Conservation (phyloP, 2,329 filamentous ascomycete genomes). For the Setomelanomma holmii region DNA sequence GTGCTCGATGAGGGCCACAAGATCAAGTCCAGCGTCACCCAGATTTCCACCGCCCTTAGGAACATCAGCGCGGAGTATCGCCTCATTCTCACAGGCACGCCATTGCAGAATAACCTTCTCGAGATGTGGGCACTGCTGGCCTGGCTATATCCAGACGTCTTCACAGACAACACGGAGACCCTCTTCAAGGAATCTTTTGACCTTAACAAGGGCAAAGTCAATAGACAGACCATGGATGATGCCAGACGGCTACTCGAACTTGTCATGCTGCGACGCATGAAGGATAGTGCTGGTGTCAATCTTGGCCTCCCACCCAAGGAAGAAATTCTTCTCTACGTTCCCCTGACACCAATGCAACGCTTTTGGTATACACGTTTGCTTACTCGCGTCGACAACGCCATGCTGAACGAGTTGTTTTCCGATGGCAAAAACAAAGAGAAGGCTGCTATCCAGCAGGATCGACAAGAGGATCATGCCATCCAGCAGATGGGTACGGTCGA, state of each 20-base stretch:
- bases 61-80: conserved; percentile 57
- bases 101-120: conserved; percentile 64
- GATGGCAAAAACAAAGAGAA: conserved; percentile 55
- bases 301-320: conserved; percentile 64
- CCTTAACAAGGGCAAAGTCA: conserved; percentile 61
- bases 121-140: conserved; percentile 66
- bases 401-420: conserved; percentile 62
- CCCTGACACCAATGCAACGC: conserved; percentile 64
- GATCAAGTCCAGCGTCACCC: conserved; percentile 82
- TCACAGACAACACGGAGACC: conserved; percentile 57
- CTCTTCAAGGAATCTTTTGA: conserved; percentile 65
- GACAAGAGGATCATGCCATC: conserved; percentile 46
- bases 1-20: conserved; percentile 99
- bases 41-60: conserved; percentile 53
- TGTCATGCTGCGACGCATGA: conserved; percentile 67
- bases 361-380: conserved; percentile 66
- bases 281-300: conserved; percentile 61
- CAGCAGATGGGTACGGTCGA: conserved; percentile 15
- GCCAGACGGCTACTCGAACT: conserved; percentile 61
- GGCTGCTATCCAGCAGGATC: conserved; percentile 46
- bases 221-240: conserved; percentile 60
- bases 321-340: conserved; percentile 64
- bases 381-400: conserved; percentile 59
- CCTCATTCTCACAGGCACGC: conserved; percentile 62
- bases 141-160: conserved; percentile 67